Evolutionary conservation across 2,329 filamentous ascomycete genomes (phyloP).

Genomic region (Podosphaera leucotricha): DNA sequence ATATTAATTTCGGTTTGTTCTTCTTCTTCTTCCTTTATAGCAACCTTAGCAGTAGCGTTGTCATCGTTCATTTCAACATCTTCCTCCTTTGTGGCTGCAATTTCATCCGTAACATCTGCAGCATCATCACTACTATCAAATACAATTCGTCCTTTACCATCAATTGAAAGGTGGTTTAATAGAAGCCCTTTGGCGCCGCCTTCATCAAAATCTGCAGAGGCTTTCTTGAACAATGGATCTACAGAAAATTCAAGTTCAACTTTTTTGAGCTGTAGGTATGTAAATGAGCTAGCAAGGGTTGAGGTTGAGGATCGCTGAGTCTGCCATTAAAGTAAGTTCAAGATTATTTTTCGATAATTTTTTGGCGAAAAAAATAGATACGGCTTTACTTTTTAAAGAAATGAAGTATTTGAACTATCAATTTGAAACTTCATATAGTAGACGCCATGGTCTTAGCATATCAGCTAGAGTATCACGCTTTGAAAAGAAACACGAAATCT

Average conservation of each 20-base stretch:
- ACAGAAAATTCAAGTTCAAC: slow-evolving; percentile 93
- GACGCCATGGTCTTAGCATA: too few species aligned
- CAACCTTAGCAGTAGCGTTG: slow-evolving; percentile 18
- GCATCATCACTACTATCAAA: slow-evolving; percentile 94
- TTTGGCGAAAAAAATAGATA: too few species aligned
- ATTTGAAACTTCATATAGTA: too few species aligned
- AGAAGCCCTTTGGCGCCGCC: slow-evolving; percentile 87
- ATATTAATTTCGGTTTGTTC: slow-evolving; percentile 42
- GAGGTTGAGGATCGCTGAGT: slow-evolving; percentile 65
- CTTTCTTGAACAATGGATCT: slow-evolving; percentile 97
- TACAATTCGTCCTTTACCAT: slow-evolving; percentile 74
- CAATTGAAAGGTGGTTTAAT: slow-evolving; percentile 90
- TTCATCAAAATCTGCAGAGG: slow-evolving; percentile 94
- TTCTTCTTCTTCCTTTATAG: slow-evolving; percentile 24
- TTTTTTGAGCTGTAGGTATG: slow-evolving; percentile 79
- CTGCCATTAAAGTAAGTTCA: slow-evolving; percentile 14
- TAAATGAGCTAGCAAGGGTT: slow-evolving; percentile 77
- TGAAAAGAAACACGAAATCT: too few species aligned
- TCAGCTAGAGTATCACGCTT: too few species aligned
- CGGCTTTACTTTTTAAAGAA: too few species aligned
- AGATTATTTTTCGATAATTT: too few species aligned
- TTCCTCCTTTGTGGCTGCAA: slow-evolving; percentile 11
- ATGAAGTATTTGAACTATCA: too few species aligned
- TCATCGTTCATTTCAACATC: slow-evolving; percentile 32
- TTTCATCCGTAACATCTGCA: slow-evolving; percentile 24